Percentiles rank a stretch among this genome's conserved stretches.
phyloP scores from a whole-genome alignment of 2,329 filamentous ascomycete species.

The Exophiala aquamarina region DNA sequence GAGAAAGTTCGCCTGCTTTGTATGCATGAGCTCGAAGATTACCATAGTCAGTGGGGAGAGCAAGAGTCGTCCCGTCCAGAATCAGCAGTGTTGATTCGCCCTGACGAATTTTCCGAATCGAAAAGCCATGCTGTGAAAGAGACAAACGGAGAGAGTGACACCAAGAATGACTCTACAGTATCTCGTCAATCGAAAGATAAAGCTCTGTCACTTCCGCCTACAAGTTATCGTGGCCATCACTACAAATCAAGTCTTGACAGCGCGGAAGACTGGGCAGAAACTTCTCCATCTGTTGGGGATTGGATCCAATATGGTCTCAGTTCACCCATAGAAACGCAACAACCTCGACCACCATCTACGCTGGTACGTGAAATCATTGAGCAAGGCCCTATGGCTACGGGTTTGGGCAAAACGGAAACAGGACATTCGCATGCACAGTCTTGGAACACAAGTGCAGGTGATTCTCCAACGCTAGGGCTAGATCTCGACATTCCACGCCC shows the following conservation, averaged over 20 bases:
- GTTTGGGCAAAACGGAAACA: not conserved
- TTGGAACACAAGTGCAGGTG: not conserved
- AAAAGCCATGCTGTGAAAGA: too few relatives aligned
- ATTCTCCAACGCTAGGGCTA: not conserved
- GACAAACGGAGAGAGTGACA: too few relatives aligned
- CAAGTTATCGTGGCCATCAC: conserved; percentile 20
- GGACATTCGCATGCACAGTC: not conserved
- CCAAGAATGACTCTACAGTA: too few relatives aligned
- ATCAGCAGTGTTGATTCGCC: conserved; percentile 8
- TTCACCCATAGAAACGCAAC: conserved; percentile 10
- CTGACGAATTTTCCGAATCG: conserved; percentile 1
- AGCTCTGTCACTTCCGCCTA: conserved; percentile 13
- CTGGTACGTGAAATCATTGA: conserved; percentile 10
- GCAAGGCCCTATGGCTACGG: too few relatives aligned
- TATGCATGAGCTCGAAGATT: conserved; percentile 46
- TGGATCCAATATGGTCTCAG: conserved; percentile 46
- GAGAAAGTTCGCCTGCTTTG: conserved; percentile 57
- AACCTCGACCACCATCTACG: conserved; percentile 11
- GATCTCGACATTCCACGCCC: conserved; percentile 20
- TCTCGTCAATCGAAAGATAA: not conserved
- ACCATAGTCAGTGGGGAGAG: conserved; percentile 14
- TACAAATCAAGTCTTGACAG: conserved; percentile 45
- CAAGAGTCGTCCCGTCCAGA: conserved; percentile 7
- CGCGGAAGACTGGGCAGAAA: conserved; percentile 49
- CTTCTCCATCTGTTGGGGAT: conserved; percentile 50